Percentiles rank a stretch among this genome's conserved stretches.
Conservation (phyloP, 768 basidiomycete genomes). For the Cytidiella melzeri region DNA sequence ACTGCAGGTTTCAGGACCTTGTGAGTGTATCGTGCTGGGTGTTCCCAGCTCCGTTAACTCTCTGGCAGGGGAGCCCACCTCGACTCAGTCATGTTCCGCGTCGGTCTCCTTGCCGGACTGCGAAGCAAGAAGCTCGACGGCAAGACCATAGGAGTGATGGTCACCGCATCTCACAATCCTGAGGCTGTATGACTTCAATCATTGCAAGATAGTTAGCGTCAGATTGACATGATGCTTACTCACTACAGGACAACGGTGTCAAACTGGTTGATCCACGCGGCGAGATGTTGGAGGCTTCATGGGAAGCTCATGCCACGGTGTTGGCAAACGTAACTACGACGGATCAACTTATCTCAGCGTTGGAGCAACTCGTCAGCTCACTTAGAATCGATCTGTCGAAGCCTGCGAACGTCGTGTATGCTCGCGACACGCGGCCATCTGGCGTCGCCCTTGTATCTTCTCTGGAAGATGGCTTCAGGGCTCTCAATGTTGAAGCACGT, state of each 20-base stretch:
- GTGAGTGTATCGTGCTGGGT: conserved; percentile 40
- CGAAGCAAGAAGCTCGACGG: conserved; percentile 91
- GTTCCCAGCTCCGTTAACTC: conserved; percentile 8
- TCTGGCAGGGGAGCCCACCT: conserved; percentile 54
- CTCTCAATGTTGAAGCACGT: conserved; percentile 59
- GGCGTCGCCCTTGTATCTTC: conserved; percentile 71
- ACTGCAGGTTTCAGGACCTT: conserved; percentile 91
- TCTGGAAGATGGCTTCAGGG: conserved; percentile 76
- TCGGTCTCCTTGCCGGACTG: conserved; percentile 84
- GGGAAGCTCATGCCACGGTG: conserved; percentile 84
- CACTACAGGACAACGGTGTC: conserved; percentile 87
- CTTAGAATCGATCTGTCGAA: conserved; percentile 73
- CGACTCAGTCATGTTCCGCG: conserved; percentile 90
- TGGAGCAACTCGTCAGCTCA: conserved; percentile 55
- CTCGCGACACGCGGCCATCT: conserved; percentile 88
- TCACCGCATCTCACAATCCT: conserved; percentile 99
- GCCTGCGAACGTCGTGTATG: conserved; percentile 83
- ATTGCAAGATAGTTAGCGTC: not conserved
- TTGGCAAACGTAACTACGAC: conserved; percentile 80
- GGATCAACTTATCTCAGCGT: conserved; percentile 60
- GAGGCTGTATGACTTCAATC: conserved; percentile 55
- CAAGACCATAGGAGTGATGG: conserved; percentile 93
- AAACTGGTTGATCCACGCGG: conserved; percentile 96
- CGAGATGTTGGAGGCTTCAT: conserved; percentile 92
- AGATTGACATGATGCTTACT: conserved; percentile 2